These are phyloP conservation scores for Cardiospermum halicacabum DNA, from an alignment of 345 rosid species.

Conservation along the genomic window DNA sequence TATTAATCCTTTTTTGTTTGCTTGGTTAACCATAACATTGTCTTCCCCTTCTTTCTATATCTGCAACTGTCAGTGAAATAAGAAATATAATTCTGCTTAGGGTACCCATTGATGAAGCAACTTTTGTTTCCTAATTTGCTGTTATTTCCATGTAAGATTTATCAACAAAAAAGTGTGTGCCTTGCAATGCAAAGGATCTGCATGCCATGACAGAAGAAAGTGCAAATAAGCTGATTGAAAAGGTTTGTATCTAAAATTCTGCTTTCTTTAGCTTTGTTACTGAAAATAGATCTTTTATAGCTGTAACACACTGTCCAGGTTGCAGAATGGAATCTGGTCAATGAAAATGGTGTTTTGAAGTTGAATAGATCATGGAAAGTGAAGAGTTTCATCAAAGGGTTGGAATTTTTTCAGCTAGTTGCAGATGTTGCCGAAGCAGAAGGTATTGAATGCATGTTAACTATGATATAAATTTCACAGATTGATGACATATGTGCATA, in stretches of 20 bases:
- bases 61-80: not conserved
- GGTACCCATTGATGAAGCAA: constrained; percentile 1
- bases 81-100: constrained; percentile 2
- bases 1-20: not conserved
- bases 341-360: constrained; percentile 67
- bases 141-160: constrained; percentile 45
- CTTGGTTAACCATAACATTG: not conserved
- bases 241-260: constrained; percentile 40
- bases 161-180: constrained; percentile 72
- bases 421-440: constrained; percentile 83
- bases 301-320: constrained; percentile 37
- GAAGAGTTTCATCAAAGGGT: constrained; percentile 79
- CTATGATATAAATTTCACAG: constrained; percentile 1
- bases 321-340: constrained; percentile 72
- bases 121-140: constrained; percentile 5
- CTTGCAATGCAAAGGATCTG: constrained; percentile 81
- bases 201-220: constrained; percentile 72
- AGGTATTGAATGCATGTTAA: constrained; percentile 33
- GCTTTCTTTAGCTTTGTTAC: not conserved
- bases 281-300: not conserved
- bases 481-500: not conserved
- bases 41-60: not conserved
- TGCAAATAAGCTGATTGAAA: constrained; percentile 51
- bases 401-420: constrained; percentile 71
- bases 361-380: constrained; percentile 60